Base-by-base conservation (phyloP, 2,329 filamentous ascomycete species). In the Rhynchosporium secalis region DNA sequence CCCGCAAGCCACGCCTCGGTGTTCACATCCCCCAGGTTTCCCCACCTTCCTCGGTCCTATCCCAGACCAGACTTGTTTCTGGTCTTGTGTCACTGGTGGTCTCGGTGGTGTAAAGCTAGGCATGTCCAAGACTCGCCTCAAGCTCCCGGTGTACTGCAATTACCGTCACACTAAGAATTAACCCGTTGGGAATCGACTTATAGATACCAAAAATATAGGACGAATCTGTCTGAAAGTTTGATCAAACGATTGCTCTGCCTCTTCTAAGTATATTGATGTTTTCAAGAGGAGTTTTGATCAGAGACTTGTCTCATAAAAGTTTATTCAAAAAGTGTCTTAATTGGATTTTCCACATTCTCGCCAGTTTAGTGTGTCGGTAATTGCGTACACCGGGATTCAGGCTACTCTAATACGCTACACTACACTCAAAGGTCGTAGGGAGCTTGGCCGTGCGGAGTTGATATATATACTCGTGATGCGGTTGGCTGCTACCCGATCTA, bases 1-100 rank as follows among this genome's bases (percentile, higher is more conserved):
- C 48, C 48, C 49, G 31, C 49, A 38, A 26, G 33, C 31, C 33
- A 52, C 31, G 33, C 49, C 49, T 52, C 49, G 49, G 49, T 52
- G 31, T n/a, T 51, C 29, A 15, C 26, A 15, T 13, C 28, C 33
- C 47, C 47, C 29, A 13, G 15, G 13, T 28, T 28, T 47, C 45
- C 5, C 49, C 49, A 52, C 20, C 49, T n/a, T 28, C 49, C 49
- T 52, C 49, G 49, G 49, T 52, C 29, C 29, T 4, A 20, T n/a
- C n/a, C 31, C 31, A n/a, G 8, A 36, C 8, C 6, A 15, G 29
- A 51, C 48, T 45, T 13, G 43, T 26, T 15, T n/a, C 20, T 20
- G 20, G 20, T 20, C 20, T 20, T 20, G 20, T 20, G 20, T 20
- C 20, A 20, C 20, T 20, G 20, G 20, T 20, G 20, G 20, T 20